Evolutionary conservation across 257 asterid species (phyloP).

Genomic region (Solanum bulbocastanum): DNA sequence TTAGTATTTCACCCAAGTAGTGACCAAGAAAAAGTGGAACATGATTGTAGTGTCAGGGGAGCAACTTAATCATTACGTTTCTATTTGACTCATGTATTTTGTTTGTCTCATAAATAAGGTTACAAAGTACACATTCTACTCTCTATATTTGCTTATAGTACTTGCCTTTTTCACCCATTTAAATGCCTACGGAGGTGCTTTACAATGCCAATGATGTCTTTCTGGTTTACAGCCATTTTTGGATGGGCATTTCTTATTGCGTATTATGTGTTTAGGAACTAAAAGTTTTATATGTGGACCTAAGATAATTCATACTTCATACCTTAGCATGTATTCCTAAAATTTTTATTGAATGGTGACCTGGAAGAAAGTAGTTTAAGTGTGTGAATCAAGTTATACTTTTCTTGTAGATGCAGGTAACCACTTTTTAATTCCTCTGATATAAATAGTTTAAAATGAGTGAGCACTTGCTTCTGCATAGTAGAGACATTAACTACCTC

Average conservation of each 20-base stretch:
- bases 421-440: neutral
- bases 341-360: neutral
- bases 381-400: constrained; percentile 51
- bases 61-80: neutral
- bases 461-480: neutral
- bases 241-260: neutral
- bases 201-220: neutral
- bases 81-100: neutral
- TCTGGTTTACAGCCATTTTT: neutral
- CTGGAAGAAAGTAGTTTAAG: constrained; percentile 6
- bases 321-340: neutral
- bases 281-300: neutral
- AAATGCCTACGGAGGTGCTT: neutral
- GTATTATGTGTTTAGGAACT: neutral
- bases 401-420: constrained; percentile 38
- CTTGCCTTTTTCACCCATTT: neutral
- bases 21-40: neutral
- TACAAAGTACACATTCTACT: neutral
- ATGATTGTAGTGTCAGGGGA: neutral
- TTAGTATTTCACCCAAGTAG: neutral
- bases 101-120: neutral
- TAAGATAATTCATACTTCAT: neutral
- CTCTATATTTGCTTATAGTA: neutral
- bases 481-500: neutral
- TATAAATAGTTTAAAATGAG: neutral